These are phyloP conservation scores for Camellia japonica DNA, from an alignment of 148 eudicot genomes.

Conservation along the genomic window DNA sequence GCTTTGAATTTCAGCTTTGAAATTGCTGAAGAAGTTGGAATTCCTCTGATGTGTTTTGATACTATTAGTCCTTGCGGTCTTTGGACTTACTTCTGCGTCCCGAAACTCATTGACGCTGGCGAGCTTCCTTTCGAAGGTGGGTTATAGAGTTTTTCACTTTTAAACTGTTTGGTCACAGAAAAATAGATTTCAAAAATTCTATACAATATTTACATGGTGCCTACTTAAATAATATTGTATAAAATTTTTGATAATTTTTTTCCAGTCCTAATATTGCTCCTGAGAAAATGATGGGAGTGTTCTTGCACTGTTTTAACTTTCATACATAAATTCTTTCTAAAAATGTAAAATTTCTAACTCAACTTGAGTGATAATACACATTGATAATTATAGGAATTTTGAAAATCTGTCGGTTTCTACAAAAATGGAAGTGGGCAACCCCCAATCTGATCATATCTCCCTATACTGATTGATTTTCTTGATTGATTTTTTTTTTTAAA, in stretches of 20 bases:
- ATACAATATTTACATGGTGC: too few relatives aligned
- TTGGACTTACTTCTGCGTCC: conserved; percentile 34
- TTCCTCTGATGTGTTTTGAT: conserved; percentile 33
- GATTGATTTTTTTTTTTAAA: background rate
- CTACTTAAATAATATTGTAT: too few relatives aligned
- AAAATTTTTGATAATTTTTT: too few relatives aligned
- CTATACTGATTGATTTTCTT: background rate
- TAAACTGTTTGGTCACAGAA: background rate
- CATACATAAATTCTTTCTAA: too few relatives aligned
- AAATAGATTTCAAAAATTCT: too few relatives aligned
- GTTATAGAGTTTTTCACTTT: background rate
- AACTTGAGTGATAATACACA: too few relatives aligned
- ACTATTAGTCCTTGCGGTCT: conserved; percentile 30
- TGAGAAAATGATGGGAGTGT: too few relatives aligned
- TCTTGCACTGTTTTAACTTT: too few relatives aligned
- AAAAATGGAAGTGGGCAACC: background rate
- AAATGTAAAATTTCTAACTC: too few relatives aligned
- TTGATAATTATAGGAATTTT: too few relatives aligned
- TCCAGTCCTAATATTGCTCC: too few relatives aligned
- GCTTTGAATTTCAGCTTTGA: conserved; percentile 26
- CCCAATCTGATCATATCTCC: background rate
- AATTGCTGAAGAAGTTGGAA: conserved; percentile 27
- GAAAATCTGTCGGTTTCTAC: background rate
- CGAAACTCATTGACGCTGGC: conserved; percentile 23
- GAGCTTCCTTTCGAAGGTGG: conserved; percentile 35